Evolutionary conservation across 495 filamentous ascomycete genomes (phyloP), one percentile per base, ranked within the genome.

Genomic region (Astrocystis sublimbata): DNA sequence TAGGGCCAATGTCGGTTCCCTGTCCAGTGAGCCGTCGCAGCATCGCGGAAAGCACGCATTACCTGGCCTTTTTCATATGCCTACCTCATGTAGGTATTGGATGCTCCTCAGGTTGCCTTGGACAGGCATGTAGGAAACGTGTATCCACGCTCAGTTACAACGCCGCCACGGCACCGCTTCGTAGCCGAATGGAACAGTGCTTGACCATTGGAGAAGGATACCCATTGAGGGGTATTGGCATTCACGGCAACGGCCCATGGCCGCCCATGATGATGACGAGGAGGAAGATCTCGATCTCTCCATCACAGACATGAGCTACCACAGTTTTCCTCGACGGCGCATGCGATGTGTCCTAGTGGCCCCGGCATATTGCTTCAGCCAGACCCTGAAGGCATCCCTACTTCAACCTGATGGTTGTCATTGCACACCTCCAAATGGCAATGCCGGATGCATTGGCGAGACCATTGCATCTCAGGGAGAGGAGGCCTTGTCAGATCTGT

Each of bases 11-110:
- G 42, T n/a, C 40, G 56, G 33, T 59, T 45, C 43, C 23, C 56
- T 30, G 56, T 49, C 56, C 45, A 43, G 47, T 43, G 43, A 59
- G 56, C 56, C 56, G 56, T 40, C 31, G n/a, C 30, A 50, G 43
- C 33, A 40, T 59, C 56, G 56, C 50, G 56, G 42, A 49, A 49
- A 30, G 31, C 31, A 49, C 23, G 30, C 41, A 24, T 42, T 56
- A 17, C 54, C 54, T 59, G 21, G 30, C 43, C 31, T 50, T 19
- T 36, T 59, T 50, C 56, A 30, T 49, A 59, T 35, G n/a, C n/a
- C n/a, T n/a, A n/a, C n/a, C n/a, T n/a, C n/a, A n/a, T n/a, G n/a
- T n/a, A n/a, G n/a, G n/a, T n/a, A 36, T 38, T 6, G 56, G 19
- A 49, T 47, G 30, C n/a, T 43, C 42, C 46, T 36, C 17, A 49